These are phyloP conservation scores for Euphorbia schlechtendalii DNA, from an alignment of 441 rosid species.

Conservation along the genomic window DNA sequence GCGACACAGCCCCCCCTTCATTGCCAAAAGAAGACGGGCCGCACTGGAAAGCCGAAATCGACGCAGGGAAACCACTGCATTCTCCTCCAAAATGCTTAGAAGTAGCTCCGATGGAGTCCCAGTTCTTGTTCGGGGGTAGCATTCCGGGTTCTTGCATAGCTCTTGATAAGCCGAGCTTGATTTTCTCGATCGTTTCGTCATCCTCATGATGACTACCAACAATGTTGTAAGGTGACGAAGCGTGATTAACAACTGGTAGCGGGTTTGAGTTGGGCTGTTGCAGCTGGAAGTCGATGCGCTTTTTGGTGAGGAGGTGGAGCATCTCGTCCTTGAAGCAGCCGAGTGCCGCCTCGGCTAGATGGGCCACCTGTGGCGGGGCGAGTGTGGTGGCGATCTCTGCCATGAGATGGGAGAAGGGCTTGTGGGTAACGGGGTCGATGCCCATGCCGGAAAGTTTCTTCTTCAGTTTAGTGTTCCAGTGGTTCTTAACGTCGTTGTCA, in stretches of 20 bases:
- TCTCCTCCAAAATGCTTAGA: conserved; percentile 31
- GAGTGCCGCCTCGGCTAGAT: conserved; percentile 89
- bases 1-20: conserved; percentile 44
- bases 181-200: conserved; percentile 47
- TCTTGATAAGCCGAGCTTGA: conserved; percentile 53
- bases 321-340: conserved; percentile 96
- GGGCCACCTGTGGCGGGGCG: conserved; percentile 87
- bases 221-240: conserved; percentile 25
- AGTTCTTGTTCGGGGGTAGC: conserved; percentile 36
- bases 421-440: conserved; percentile 95
- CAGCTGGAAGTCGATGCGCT: conserved; percentile 70
- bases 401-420: conserved; percentile 95
- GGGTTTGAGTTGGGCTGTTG: conserved; percentile 41
- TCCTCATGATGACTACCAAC: conserved; percentile 33
- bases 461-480: conserved; percentile 93
- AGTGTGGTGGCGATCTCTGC: conserved; percentile 92
- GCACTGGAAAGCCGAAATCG: conserved; percentile 31
- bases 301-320: conserved; percentile 96
- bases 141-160: conserved; percentile 54
- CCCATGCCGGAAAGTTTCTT: conserved; percentile 96
- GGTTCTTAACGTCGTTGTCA: conserved; percentile 85
- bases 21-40: conserved; percentile 31
- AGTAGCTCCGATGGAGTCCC: conserved; percentile 30
- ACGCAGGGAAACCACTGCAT: conserved; percentile 32
- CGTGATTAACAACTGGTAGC: conserved; percentile 30